Conservation (phyloP, 73 alveolate genomes). For the Blepharisma japonicum region DNA sequence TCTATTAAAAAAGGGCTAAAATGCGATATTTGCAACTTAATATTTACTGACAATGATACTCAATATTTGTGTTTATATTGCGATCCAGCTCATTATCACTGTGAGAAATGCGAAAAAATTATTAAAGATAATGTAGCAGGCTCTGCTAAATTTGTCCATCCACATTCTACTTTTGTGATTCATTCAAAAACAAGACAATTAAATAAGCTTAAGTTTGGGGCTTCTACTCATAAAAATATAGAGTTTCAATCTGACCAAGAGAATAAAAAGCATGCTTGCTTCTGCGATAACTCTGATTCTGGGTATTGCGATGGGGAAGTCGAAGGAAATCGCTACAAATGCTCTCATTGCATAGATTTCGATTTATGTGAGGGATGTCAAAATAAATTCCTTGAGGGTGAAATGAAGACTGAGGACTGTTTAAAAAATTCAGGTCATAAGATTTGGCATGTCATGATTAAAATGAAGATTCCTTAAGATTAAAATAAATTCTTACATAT, state of each 20-base stretch:
- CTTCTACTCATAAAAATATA: neutral
- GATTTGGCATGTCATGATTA: neutral
- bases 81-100: neutral
- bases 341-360: conserved; percentile 16
- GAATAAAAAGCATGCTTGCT: neutral
- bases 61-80: neutral
- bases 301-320: neutral
- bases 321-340: neutral
- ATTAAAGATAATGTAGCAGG: neutral
- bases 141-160: neutral
- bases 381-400: neutral
- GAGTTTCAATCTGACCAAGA: neutral
- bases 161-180: neutral
- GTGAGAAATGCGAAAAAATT: neutral
- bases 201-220: neutral
- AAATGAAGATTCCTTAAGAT: neutral
- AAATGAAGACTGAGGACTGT: neutral
- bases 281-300: neutral
- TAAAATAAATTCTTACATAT: too few relatives aligned
- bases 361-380: conserved; percentile 18
- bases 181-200: neutral
- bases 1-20: neutral
- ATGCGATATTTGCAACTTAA: neutral
- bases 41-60: neutral
- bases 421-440: neutral